These are phyloP conservation scores for Effrenium voratum DNA, from an alignment of 73 alveolate genomes.

Conservation along the genomic window DNA sequence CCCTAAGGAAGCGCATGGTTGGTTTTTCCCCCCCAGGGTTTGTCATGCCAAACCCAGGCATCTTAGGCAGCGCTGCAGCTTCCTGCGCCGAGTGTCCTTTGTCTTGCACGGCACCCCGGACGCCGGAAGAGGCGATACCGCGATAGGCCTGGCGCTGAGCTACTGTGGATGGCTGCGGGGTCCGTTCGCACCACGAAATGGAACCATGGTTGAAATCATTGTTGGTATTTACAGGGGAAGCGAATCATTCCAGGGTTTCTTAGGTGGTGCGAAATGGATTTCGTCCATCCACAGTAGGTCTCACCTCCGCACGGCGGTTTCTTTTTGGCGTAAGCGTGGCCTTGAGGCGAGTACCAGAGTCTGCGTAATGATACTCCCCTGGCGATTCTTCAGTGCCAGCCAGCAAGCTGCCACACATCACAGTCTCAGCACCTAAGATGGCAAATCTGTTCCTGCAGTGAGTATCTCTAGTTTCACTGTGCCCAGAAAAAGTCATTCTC, in stretches of 20 bases:
- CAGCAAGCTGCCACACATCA: conserved; percentile 87
- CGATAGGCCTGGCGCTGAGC: conserved; percentile 83
- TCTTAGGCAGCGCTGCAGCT: neutral
- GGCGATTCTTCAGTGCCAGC: conserved; percentile 91
- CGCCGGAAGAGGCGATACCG: conserved; percentile 86
- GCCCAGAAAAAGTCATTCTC: neutral
- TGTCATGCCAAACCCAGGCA: neutral
- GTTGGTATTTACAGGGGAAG: too few relatives aligned
- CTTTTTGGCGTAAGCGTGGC: too few relatives aligned
- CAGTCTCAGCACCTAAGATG: conserved; percentile 40
- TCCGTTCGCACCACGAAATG: too few relatives aligned
- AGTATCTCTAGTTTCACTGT: neutral
- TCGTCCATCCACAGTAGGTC: too few relatives aligned
- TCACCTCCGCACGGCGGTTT: too few relatives aligned
- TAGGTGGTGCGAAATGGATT: too few relatives aligned
- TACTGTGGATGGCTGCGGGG: too few relatives aligned
- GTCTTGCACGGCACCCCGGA: conserved; percentile 88
- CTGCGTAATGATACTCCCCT: conserved; percentile 67
- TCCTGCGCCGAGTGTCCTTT: conserved; percentile 28
- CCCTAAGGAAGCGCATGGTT: neutral
- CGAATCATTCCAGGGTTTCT: too few relatives aligned
- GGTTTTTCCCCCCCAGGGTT: neutral
- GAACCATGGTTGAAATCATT: too few relatives aligned
- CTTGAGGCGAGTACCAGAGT: conserved; percentile 77
- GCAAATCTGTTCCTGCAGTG: neutral